phyloP scores from a whole-genome alignment of 768 basidiomycete species.

The Mycena belliarum region DNA sequence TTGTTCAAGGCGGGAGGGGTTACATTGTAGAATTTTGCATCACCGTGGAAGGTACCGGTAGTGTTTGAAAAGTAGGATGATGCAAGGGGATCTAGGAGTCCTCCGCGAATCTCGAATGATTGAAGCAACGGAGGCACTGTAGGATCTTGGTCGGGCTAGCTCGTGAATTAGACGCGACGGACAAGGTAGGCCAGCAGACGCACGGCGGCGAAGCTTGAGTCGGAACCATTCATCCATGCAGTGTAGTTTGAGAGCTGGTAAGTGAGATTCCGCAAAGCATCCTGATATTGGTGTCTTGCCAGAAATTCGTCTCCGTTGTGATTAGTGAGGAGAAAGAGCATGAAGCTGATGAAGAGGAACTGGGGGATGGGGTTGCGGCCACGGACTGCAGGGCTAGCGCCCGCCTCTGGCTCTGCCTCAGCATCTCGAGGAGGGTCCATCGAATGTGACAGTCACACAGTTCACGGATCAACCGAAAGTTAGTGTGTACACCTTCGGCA shows the following conservation, averaged over 20 bases:
- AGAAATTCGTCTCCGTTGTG: constrained; percentile 70
- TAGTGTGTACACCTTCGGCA: no score
- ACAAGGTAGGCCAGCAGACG: constrained; percentile 20
- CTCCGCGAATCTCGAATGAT: constrained; percentile 47
- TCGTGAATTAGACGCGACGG: background rate
- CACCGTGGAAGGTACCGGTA: constrained; percentile 77
- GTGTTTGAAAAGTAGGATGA: constrained; percentile 74
- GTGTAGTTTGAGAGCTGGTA: constrained; percentile 66
- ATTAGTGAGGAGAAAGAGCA: constrained; percentile 59
- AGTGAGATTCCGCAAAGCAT: constrained; percentile 57
- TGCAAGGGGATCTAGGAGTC: constrained; percentile 41
- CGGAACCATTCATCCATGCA: constrained; percentile 70
- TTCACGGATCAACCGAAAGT: no score
- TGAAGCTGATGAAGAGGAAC: constrained; percentile 68
- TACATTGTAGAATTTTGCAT: constrained; percentile 64
- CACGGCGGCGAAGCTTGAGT: constrained; percentile 67
- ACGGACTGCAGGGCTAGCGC: constrained; percentile 31
- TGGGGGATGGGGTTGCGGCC: constrained; percentile 67
- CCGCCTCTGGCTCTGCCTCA: constrained; percentile 38
- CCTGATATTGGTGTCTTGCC: constrained; percentile 63
- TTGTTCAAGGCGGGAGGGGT: constrained; percentile 46
- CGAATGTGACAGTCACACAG: no score
- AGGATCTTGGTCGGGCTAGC: constrained; percentile 49
- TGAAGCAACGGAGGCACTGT: constrained; percentile 49
- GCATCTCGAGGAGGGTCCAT: constrained; percentile 22